These are phyloP conservation scores for Terana coerulea DNA, from an alignment of 768 basidiomycete species.

Conservation along the genomic window DNA sequence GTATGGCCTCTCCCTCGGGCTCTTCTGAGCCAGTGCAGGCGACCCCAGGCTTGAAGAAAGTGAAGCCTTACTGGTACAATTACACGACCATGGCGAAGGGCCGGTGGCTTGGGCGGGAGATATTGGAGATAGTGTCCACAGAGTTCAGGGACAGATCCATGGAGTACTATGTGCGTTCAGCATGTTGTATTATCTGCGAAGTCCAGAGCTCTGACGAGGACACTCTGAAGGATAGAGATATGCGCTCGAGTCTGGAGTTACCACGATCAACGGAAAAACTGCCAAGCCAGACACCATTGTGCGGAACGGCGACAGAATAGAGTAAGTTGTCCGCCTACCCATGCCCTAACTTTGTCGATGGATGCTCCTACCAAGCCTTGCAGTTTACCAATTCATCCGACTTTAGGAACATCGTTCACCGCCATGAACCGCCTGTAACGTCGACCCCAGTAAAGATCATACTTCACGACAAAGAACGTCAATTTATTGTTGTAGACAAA, in stretches of 20 bases:
- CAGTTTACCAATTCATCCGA: background rate
- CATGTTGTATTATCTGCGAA: background rate
- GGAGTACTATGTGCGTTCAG: conserved; percentile 85
- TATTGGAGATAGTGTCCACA: conserved; percentile 89
- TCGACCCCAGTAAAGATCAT: conserved; percentile 78
- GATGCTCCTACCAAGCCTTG: background rate
- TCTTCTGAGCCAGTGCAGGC: no score
- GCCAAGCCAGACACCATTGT: conserved; percentile 78
- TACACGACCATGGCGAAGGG: conserved; percentile 92
- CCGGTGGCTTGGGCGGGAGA: conserved; percentile 83
- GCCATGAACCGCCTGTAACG: conserved; percentile 96
- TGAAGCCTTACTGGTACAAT: conserved; percentile 89
- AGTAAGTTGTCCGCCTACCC: conserved; percentile 46
- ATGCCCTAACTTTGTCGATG: background rate
- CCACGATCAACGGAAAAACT: conserved; percentile 88
- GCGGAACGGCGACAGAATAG: conserved; percentile 83
- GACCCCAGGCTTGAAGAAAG: conserved; percentile 62
- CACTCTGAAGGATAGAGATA: conserved; percentile 40
- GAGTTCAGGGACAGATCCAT: conserved; percentile 92
- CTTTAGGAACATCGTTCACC: conserved; percentile 81
- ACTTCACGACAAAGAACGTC: conserved; percentile 69
- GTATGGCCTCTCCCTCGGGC: no score
- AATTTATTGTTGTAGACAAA: conserved; percentile 93
- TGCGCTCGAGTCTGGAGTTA: conserved; percentile 89
- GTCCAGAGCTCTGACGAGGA: background rate